phyloP scores from a whole-genome alignment of 2,329 filamentous ascomycete species.

The Davidsoniella neocaledoniae region DNA sequence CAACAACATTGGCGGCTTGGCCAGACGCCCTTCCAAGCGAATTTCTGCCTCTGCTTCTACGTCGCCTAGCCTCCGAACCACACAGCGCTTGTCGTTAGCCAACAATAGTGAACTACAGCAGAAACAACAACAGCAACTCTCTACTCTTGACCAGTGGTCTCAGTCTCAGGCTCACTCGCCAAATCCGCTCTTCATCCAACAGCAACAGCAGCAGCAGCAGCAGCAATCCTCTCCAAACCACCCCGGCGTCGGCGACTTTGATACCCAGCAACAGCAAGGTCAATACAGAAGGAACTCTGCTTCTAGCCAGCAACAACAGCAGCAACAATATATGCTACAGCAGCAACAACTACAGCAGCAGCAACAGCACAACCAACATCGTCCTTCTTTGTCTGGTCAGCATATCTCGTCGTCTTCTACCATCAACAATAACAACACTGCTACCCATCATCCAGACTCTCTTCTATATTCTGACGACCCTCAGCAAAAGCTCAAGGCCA shows the following conservation, averaged over 20 bases:
- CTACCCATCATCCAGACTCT: background rate
- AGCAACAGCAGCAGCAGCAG: conserved; percentile 14
- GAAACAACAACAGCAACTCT: conserved; percentile 12
- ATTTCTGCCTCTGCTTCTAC: conserved; percentile 30
- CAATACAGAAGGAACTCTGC: conserved; percentile 9
- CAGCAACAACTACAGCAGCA: conserved; percentile 19
- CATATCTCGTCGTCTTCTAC: background rate
- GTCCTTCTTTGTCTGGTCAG: conserved; percentile 12
- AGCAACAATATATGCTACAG: conserved; percentile 19
- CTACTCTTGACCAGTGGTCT: conserved; percentile 11
- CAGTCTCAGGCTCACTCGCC: conserved; percentile 2
- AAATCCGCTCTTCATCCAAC: conserved; percentile 11
- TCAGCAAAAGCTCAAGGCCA: conserved; percentile 14
- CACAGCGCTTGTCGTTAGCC: conserved; percentile 12
- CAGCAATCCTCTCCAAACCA: conserved; percentile 14
- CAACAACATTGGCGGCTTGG: conserved; percentile 32
- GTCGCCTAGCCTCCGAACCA: conserved; percentile 14
- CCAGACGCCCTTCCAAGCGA: conserved; percentile 40
- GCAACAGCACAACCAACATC: conserved; percentile 19
- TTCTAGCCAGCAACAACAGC: conserved; percentile 19
- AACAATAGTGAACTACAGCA: conserved; percentile 5
- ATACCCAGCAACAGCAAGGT: conserved; percentile 18
- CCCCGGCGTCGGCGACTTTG: conserved; percentile 27
- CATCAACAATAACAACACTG: background rate
- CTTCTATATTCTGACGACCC: background rate